Evolutionary conservation across 2,329 filamentous ascomycete species (phyloP).

Genomic region (Chaetomiaceae sp.): DNA sequence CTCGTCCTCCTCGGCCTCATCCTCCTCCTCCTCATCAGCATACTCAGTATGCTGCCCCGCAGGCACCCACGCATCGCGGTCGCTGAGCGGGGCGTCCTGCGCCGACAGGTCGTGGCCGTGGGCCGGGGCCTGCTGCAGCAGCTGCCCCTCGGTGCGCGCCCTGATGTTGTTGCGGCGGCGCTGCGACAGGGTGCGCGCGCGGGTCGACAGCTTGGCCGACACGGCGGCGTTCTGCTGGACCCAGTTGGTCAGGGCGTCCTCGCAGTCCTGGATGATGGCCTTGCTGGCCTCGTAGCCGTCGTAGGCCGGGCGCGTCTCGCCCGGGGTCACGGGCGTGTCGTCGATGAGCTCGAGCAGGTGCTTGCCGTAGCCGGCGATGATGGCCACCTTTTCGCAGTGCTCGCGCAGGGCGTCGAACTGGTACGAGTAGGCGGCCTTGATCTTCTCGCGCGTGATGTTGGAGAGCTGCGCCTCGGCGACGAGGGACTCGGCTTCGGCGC

Average conservation of each 20-base stretch:
- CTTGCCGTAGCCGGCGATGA: conserved; percentile 96
- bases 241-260: conserved; percentile 97
- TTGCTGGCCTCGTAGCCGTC: conserved; percentile 98
- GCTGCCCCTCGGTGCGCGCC: conserved; percentile 59
- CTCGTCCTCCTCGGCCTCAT: conserved; percentile 50
- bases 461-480: conserved; percentile 97
- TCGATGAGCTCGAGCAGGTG: conserved; percentile 96
- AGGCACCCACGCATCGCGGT: conserved; percentile 80
- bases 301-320: conserved; percentile 92
- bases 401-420: conserved; percentile 97
- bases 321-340: conserved; percentile 93
- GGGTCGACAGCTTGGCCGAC: conserved; percentile 78
- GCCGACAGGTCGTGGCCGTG: conserved; percentile 60
- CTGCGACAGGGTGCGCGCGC: conserved; percentile 82
- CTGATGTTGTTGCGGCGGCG: conserved; percentile 70
- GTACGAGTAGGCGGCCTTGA: conserved; percentile 97
- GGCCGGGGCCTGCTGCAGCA: background rate
- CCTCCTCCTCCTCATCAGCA: conserved; percentile 58
- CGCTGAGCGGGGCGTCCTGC: conserved; percentile 75
- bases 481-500: conserved; percentile 96
- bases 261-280: conserved; percentile 98
- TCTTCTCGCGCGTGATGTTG: conserved; percentile 98
- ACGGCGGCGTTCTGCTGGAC: conserved; percentile 86
- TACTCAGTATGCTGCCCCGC: conserved; percentile 59
- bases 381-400: conserved; percentile 96